Evolutionary conservation across 306 rosid species (phyloP), one percentile per base, ranked within the genome.

Genomic region (Cucurbita moschata): DNA sequence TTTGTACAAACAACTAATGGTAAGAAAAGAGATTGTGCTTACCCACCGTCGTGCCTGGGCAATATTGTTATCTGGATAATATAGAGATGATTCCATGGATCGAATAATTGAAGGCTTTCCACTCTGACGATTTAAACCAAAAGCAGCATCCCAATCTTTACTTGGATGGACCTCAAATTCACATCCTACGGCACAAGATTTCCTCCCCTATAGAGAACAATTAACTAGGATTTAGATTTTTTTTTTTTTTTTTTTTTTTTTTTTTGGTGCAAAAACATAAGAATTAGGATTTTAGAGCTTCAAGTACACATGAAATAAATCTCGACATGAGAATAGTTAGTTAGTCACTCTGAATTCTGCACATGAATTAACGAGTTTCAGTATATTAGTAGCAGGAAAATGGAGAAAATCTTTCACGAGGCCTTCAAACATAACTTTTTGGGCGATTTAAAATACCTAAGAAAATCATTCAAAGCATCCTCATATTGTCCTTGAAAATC

Each of bases 31-130:
- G 57, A 80, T 75, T 78, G 87, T 91, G 96, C 99, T 94, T 94
- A 89, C 99, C 99, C 96, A 94, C 99, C 99, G 92, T 91, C 92
- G 88, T 83, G 99, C 99, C 81, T 63, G 57, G 74, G 72, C 83
- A 84, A 94, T 51, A 81, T 88, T 78, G 77, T 91, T 94, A 79
- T 88, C 92, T 65, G 63, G 11, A 84, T 86, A 94, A 76, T 94
- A 94, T 55, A 82, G 77, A 30, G 96, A 26, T 9, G 99, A 94
- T 82, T 91, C 99, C 99, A 94, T 94, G 79, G 99, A 94, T 75
- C 89, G 86, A 73, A 84, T 83, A 84, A 94, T 76, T 65, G 88
- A 79, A 44, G 88, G 81, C 49, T 80, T 79, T 74, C 91, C 97
- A 59, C 67, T 37, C 75, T 39, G 67, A 21, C 74, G 81, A 77